Evolutionary conservation across 257 asterid genomes (phyloP), one percentile per base, ranked within the genome.

Genomic region (Fraxinus excelsior): DNA sequence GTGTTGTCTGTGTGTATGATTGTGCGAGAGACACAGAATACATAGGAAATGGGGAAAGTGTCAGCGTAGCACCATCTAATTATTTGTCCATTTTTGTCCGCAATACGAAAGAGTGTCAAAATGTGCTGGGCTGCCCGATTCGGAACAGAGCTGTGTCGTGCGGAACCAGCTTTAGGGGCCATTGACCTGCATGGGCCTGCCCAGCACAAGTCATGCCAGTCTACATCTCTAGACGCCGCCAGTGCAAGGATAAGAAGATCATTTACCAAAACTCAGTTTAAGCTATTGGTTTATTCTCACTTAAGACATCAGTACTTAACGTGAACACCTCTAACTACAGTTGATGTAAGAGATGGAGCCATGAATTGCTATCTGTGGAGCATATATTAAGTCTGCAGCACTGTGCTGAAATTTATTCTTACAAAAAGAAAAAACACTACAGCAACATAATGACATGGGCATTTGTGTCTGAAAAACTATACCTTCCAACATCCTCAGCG

Each of bases 401-500:
- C 78, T 70, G 18, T 18, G 18, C 60, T 31, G 67, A 69, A 21
- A 69, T 31, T 29, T 46, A 34, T 18, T 14, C 19, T 35, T 18
- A 10, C 13, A 10, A 14, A 2, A 10, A 18, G 10, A 16, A 74
- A 74, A 2, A 46, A 66, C 21, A 18, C 46, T 10, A 34, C 32
- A 13, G 29, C 26, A 16, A 25, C 34, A 62, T 23, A 23, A 25
- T 62, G 34, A 62, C 34, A 7, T 19, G 13, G 65, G 12, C 65
- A 56, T 53, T 53, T 56, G 65, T 56, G 29, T 56, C 65, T 56
- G 65, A 26, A 49, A 32, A 53, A 67, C 11, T 29, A 38, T 80
- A 94, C 99, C 98, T 88, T 91, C 93, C 81, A 78, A 85, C 91
- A 80, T 70, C 90, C 83, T 88, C 92, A 0, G 85, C 44, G 67